Base-by-base conservation (phyloP, 371 early-diverging fungal genomes). In the Mucor irregularis region DNA sequence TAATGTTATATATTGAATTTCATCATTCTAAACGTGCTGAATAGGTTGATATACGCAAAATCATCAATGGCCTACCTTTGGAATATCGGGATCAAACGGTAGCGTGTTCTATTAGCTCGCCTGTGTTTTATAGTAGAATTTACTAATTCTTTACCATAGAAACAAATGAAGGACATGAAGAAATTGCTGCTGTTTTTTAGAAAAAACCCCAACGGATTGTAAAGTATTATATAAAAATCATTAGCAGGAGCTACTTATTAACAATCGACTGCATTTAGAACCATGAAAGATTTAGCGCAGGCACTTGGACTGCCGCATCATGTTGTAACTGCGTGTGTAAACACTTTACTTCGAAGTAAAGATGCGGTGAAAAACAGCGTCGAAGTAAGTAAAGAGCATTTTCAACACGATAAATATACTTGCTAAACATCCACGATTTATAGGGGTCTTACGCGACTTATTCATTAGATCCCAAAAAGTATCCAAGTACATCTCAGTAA, bases 1-100 rank as follows among this genome's bases (percentile, higher is more conserved):
- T 1, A 11, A 9, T 4, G 0, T 31, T 16, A 11, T 31, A 13
- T 49, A 4, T 17, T n/a, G n/a, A n/a, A n/a, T n/a, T n/a, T n/a
- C n/a, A n/a, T n/a, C n/a, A n/a, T n/a, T n/a, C n/a, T n/a, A n/a
- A n/a, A n/a, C n/a, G n/a, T n/a, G n/a, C n/a, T n/a, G n/a, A n/a
- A 17, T 35, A 71, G 71, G 57, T 56, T 7, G 52, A 67, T 53
- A 56, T 67, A 26, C 42, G 49, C 13, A 58, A 30, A 16, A 58
- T 67, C 17, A 61, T 64, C 22, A 58, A 67, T 17, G 16, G 56
- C 13, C 34, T 71, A 16, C 51, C 51, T 28, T 29, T 51, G 19
- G 39, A 35, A 14, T 51, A 51, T 6, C 34, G 39, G 21, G 51
- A 51, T 10, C 38, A 39, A 39, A 39, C 39, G 7, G 51, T 51